Evolutionary conservation across 805 yeast species (phyloP).

Genomic region (Starmerella floris): DNA sequence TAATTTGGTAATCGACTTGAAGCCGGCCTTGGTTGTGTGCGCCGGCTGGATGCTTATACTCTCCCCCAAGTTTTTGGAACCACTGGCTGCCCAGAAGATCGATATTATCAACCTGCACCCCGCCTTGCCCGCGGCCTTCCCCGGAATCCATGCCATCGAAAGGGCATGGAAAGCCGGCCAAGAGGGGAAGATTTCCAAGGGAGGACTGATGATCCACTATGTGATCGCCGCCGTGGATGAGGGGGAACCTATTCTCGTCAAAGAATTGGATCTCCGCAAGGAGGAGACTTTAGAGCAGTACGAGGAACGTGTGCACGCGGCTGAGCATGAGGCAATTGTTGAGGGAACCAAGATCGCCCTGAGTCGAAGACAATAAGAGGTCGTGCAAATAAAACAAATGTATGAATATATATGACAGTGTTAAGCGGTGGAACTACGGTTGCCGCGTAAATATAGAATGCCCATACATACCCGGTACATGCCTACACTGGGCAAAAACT

Average conservation of each 20-base stretch:
- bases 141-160: slow-evolving; percentile 93
- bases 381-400: too few species aligned
- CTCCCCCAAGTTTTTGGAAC: slow-evolving; percentile 59
- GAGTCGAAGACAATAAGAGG: slow-evolving; percentile 1
- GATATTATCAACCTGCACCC: slow-evolving; percentile 92
- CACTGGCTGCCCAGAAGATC: slow-evolving; percentile 44
- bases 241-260: slow-evolving; percentile 79
- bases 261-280: slow-evolving; percentile 54
- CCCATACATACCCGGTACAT: too few species aligned
- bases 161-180: slow-evolving; percentile 94
- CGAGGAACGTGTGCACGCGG: slow-evolving; percentile 65
- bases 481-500: too few species aligned
- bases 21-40: slow-evolving; percentile 82
- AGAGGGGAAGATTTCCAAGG: slow-evolving; percentile 55
- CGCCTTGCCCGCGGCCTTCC: slow-evolving; percentile 93
- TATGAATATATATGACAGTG: too few species aligned
- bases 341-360: slow-evolving; percentile 70
- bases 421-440: too few species aligned
- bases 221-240: slow-evolving; percentile 94
- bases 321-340: slow-evolving; percentile 85
- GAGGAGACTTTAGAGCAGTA: slow-evolving; percentile 70
- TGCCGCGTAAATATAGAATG: too few species aligned
- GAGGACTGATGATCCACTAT: slow-evolving; percentile 93
- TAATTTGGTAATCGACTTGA: slow-evolving; percentile 39
- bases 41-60: slow-evolving; percentile 98